Percentiles rank a stretch among this genome's conserved stretches.
These are phyloP conservation scores for Diaporthe velutina DNA, from an alignment of 2,329 filamentous ascomycete species.

Conservation along the genomic window DNA sequence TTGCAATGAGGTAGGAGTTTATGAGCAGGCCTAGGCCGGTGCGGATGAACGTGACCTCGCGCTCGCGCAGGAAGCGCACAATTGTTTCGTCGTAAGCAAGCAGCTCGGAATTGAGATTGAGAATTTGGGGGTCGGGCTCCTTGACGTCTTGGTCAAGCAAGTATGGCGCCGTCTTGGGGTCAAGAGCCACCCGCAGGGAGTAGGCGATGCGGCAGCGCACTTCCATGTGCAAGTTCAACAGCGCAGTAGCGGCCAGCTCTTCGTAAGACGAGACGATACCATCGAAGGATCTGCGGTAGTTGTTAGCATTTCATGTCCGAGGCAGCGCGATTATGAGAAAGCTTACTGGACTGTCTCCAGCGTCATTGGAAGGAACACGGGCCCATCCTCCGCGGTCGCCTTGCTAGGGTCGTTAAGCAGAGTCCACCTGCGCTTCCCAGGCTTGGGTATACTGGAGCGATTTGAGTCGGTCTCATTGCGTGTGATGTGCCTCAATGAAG, in stretches of 20 bases:
- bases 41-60: conserved; percentile 82
- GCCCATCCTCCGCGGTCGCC: conserved; percentile 70
- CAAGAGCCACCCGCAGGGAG: conserved; percentile 76
- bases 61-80: conserved; percentile 76
- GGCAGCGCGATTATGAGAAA: neutral
- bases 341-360: conserved; percentile 84
- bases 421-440: conserved; percentile 85
- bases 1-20: conserved; percentile 82
- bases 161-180: conserved; percentile 71
- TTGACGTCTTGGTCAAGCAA: conserved; percentile 78
- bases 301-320: neutral
- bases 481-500: conserved; percentile 86
- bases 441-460: conserved; percentile 63
- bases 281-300: conserved; percentile 80
- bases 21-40: conserved; percentile 82
- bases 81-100: conserved; percentile 90
- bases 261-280: conserved; percentile 86
- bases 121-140: conserved; percentile 82
- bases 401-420: conserved; percentile 76
- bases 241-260: conserved; percentile 81
- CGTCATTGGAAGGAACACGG: conserved; percentile 89
- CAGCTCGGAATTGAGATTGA: conserved; percentile 86
- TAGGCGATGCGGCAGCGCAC: conserved; percentile 87
- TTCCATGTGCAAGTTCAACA: conserved; percentile 90
- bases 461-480: conserved; percentile 77